Conservation (phyloP, 2,329 filamentous ascomycete genomes). For the Colletotrichum incanum region DNA sequence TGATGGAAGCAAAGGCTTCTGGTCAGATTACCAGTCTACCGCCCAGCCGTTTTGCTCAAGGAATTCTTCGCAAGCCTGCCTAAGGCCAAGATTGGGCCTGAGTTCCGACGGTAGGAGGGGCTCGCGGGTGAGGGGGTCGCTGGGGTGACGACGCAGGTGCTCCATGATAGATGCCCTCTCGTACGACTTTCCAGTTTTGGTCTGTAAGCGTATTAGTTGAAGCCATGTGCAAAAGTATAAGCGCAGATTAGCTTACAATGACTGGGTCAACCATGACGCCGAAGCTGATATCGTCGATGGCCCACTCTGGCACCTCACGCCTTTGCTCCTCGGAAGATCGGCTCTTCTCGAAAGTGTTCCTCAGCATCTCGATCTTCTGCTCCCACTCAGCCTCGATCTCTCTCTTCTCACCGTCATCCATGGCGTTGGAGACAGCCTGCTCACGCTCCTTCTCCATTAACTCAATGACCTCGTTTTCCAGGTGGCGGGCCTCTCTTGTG, state of each 20-base stretch:
- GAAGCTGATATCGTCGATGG: slow-evolving; percentile 83
- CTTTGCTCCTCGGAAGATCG: slow-evolving; percentile 60
- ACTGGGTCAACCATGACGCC: slow-evolving; percentile 81
- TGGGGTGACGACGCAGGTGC: slow-evolving; percentile 81
- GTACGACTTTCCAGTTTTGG: slow-evolving; percentile 90
- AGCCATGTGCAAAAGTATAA: not conserved
- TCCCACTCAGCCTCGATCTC: slow-evolving; percentile 65
- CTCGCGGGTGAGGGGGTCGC: slow-evolving; percentile 88
- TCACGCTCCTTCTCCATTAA: slow-evolving; percentile 65
- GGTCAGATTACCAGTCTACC: slow-evolving; percentile 80
- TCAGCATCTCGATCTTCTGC: slow-evolving; percentile 62
- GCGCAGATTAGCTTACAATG: slow-evolving; percentile 57
- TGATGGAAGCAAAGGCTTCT: not conserved
- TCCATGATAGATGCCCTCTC: slow-evolving; percentile 89
- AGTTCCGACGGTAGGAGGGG: slow-evolving; percentile 79
- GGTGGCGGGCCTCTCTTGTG: slow-evolving; percentile 66
- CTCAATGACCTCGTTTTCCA: slow-evolving; percentile 73
- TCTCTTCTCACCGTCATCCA: slow-evolving; percentile 63
- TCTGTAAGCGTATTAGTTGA: slow-evolving; percentile 61
- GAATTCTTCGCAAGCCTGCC: slow-evolving; percentile 88
- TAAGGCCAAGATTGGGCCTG: slow-evolving; percentile 85
- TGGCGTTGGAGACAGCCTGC: slow-evolving; percentile 55
- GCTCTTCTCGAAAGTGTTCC: slow-evolving; percentile 68
- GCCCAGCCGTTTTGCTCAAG: slow-evolving; percentile 91
- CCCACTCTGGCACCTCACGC: slow-evolving; percentile 81